Evolutionary conservation across 2,329 filamentous ascomycete genomes (phyloP), one percentile per base, ranked within the genome.

Genomic region (Fusarium secorum): DNA sequence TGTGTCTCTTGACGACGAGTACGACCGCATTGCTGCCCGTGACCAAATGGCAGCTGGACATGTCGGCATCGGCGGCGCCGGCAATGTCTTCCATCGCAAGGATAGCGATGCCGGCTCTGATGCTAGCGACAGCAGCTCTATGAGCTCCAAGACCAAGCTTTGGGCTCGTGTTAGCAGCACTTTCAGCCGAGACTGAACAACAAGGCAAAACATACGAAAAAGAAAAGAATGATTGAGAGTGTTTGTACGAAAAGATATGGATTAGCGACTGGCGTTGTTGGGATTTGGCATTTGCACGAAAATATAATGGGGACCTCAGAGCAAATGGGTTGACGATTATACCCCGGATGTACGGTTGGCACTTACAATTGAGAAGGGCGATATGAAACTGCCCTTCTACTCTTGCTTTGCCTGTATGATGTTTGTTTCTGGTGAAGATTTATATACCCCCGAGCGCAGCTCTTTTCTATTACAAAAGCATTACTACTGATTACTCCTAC

Each of bases 61-160:
- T 80, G 86, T 86, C 18, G 90, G 90, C 73, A 89, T 90, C 60
- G 90, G 90, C 72, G 90, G 90, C 66, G 89, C 89, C 4, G 90
- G 90, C 74, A 82, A 82, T 68, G 85, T 88, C 69, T 93, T 93
- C 80, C 89, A 91, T 78, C 79, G 79, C 74, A 78, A 78, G 76
- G 67, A 65, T 51, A 80, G 79, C 75, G 78, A 76, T 64, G 78
- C 79, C 17, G 71, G 77, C 46, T 77, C 74, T 45, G 64, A 73
- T 70, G 79, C 80, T 72, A 82, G 79, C 66, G 78, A 81, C n/a
- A 77, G 84, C 69, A 83, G 80, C 76, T 79, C 79, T 36, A 54
- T 75, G 60, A 78, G 78, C 73, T 75, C 75, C 30, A 79, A 76
- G 74, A 59, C 73, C 26, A 79, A 77, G 74, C 59, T 79, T 41